phyloP scores from a whole-genome alignment of 2,329 filamentous ascomycete species.

The Ophiocordyceps camponoti-floridani region DNA sequence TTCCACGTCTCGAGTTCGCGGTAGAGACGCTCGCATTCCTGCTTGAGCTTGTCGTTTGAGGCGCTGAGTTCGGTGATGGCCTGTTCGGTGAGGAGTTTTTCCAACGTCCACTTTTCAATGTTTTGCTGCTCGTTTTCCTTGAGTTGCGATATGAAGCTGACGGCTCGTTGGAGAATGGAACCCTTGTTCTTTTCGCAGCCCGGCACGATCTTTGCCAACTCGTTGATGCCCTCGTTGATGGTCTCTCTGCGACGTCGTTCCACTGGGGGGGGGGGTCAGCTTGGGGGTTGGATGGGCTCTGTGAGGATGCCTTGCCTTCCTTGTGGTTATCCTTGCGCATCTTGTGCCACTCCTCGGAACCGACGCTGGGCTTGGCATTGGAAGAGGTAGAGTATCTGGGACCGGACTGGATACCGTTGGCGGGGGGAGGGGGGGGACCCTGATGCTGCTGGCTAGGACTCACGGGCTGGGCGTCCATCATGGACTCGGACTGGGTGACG shows the following conservation, averaged over 20 bases:
- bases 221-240: slow-evolving; percentile 97
- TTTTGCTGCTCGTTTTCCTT: slow-evolving; percentile 90
- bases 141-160: slow-evolving; percentile 84
- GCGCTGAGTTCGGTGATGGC: slow-evolving; percentile 75
- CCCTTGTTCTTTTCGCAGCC: slow-evolving; percentile 99
- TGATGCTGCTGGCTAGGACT: slow-evolving; percentile 4
- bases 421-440: slow-evolving; percentile 9
- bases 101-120: slow-evolving; percentile 83
- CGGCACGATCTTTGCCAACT: slow-evolving; percentile 91
- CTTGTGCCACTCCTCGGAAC: slow-evolving; percentile 95
- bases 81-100: slow-evolving; percentile 79
- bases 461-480: slow-evolving; percentile 10
- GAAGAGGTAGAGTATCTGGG: slow-evolving; percentile 18
- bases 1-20: slow-evolving; percentile 68
- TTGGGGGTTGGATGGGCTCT: not conserved
- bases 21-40: slow-evolving; percentile 61
- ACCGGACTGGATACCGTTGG: slow-evolving; percentile 19
- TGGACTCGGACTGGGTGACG: slow-evolving; percentile 12
- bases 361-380: slow-evolving; percentile 66
- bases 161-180: slow-evolving; percentile 81
- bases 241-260: slow-evolving; percentile 92
- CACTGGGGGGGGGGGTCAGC: slow-evolving; percentile 32
- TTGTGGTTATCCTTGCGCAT: slow-evolving; percentile 96
- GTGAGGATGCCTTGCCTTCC: slow-evolving; percentile 48
- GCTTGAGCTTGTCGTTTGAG: slow-evolving; percentile 75